Evolutionary conservation across 1,284 basidiomycete genomes (phyloP), one percentile per base, ranked within the genome.

Genomic region (Tilletia caries): DNA sequence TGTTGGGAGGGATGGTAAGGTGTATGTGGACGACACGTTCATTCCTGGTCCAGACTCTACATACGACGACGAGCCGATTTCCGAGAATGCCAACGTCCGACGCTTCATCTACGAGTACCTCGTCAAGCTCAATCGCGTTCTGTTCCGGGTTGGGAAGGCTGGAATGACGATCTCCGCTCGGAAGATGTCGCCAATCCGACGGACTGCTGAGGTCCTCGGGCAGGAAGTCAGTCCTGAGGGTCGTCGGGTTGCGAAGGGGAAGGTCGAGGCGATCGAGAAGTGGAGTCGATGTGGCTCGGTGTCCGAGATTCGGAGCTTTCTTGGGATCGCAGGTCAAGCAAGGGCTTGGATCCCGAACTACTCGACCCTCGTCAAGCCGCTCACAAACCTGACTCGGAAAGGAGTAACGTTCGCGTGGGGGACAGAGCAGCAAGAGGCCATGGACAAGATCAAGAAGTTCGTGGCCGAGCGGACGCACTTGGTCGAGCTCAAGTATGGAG

Each of bases 401-500:
- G 48, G 20, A 4, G 25, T 18, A 18, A 4, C 48, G 5, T 50
- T 50, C 20, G 20, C 6, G 18, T 50, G 48, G 48, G 48, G 48
- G 4, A 4, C 18, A 6, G 48, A 50, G 20, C 48, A 50, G 20
- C 48, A 50, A 27, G 20, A 6, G 25, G 48, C 48, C 5, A 50
- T 50, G 48, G 48, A 50, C 48, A 50, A 6, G 5, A 50, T 50
- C 48, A 50, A 50, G 48, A 18, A 20, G 48, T 4, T 50, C 25
- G 8, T 50, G 20, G 48, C 48, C 48, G 5, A 50, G 25, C 48
- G 48, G 20, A 50, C 48, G 6, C 20, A 50, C 25, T 27, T 50
- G 25, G 48, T 50, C 48, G 48, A 50, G 48, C 48, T 50, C 48
- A 50, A 50, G 48, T 50, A 50, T n/a, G 48, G 48, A 50, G 48